Conservation (phyloP, 306 rosid species). For the Glycine soja region DNA sequence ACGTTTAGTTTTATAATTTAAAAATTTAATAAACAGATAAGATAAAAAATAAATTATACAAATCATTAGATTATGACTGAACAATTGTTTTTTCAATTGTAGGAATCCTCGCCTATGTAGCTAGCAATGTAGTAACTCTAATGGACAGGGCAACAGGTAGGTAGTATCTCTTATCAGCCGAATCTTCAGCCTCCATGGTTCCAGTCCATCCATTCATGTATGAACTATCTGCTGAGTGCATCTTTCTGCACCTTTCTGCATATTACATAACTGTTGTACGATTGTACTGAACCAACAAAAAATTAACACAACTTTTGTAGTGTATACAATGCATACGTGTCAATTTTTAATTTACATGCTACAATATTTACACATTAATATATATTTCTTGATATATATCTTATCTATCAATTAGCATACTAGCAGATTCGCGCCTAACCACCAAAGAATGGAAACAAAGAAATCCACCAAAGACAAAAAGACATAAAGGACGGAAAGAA, state of each 20-base stretch:
- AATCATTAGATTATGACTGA: no score
- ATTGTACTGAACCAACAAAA: neutral
- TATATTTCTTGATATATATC: neutral
- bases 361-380: neutral
- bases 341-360: neutral
- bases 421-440: no score
- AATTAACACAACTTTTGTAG: no score
- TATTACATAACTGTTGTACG: neutral
- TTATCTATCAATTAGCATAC: neutral
- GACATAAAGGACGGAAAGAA: neutral
- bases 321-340: neutral
- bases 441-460: no score
- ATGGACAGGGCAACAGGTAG: neutral
- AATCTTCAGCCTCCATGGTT: neutral
- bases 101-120: neutral
- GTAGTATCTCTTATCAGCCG: neutral
- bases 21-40: no score
- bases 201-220: neutral
- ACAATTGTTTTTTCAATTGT: no score
- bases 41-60: no score
- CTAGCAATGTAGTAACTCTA: neutral
- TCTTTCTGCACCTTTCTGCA: neutral
- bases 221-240: neutral
- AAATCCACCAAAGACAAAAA: neutral
- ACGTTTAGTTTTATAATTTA: no score